Conservation (phyloP, 306 rosid genomes). For the Cicer chorassanicum region DNA sequence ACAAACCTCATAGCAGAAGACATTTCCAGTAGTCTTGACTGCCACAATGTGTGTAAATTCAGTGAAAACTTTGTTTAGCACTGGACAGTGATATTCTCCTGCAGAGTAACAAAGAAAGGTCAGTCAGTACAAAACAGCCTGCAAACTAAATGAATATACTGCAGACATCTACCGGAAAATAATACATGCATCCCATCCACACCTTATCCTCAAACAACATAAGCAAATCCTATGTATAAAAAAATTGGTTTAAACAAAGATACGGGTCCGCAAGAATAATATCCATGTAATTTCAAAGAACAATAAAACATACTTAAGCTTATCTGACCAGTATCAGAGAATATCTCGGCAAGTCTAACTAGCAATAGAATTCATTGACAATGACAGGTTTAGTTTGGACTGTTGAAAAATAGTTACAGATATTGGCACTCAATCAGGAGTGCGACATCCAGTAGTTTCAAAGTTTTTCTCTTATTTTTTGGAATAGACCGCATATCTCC, state of each 20-base stretch:
- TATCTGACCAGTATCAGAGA: conserved; percentile 69
- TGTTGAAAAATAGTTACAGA: background rate
- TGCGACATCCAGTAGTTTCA: conserved; percentile 22
- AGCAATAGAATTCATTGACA: conserved; percentile 5
- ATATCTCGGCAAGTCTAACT: conserved; percentile 57
- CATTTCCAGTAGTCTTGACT: conserved; percentile 96
- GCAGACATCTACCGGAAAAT: conserved; percentile 18
- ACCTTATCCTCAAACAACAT: conserved; percentile 20
- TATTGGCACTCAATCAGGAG: conserved; percentile 28
- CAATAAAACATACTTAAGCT: conserved; percentile 49
- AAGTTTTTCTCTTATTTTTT: background rate
- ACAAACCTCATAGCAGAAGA: conserved; percentile 91
- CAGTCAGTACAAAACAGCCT: conserved; percentile 12
- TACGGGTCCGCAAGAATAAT: conserved; percentile 1
- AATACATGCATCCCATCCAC: conserved; percentile 6
- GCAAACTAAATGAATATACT: conserved; percentile 1
- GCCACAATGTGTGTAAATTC: conserved; percentile 95
- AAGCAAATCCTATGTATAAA: conserved; percentile 15
- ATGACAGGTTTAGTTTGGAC: background rate
- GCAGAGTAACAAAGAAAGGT: conserved; percentile 42
- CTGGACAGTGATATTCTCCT: conserved; percentile 98
- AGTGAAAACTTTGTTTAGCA: conserved; percentile 92
- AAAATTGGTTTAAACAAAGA: conserved; percentile 6
- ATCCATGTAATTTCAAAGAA: background rate
- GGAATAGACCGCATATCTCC: background rate